A percentile compares a stretch with the other conserved stretches of the same genome.
These are phyloP conservation scores for Phytophthora idaei DNA, from an alignment of 352 stramenopile genomes.

Conservation along the genomic window DNA sequence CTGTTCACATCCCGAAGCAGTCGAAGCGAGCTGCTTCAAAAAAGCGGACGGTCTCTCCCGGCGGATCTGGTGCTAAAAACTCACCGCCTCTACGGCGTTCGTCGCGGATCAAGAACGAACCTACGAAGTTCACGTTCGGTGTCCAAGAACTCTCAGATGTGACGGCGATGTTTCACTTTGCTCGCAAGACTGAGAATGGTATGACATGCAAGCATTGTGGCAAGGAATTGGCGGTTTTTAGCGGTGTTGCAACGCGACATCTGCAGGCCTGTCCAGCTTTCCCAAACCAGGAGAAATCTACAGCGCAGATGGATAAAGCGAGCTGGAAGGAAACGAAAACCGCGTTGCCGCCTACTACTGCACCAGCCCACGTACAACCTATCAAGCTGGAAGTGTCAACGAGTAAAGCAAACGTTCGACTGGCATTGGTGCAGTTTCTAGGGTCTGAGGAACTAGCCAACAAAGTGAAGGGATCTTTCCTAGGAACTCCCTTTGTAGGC, in stretches of 20 bases:
- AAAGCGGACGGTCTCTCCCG: conserved; percentile 7
- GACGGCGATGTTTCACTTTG: conserved; percentile 22
- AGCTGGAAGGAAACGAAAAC: conserved; percentile 4
- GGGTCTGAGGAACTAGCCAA: conserved; percentile 30
- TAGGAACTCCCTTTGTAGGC: conserved; percentile 17
- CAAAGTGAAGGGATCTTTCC: conserved; percentile 36
- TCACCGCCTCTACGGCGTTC: conserved; percentile 21
- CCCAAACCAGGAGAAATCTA: not conserved
- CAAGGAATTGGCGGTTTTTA: conserved; percentile 15
- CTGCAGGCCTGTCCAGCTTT: conserved; percentile 12
- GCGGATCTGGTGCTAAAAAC: not conserved
- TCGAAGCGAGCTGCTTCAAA: conserved; percentile 13
- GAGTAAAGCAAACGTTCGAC: not conserved
- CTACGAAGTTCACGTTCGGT: conserved; percentile 9
- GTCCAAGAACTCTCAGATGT: not conserved
- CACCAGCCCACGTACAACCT: not conserved
- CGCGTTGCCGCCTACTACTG: not conserved
- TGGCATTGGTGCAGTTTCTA: conserved; percentile 33
- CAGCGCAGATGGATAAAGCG: not conserved
- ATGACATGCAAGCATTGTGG: conserved; percentile 33
- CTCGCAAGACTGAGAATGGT: not conserved
- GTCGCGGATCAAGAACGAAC: conserved; percentile 17
- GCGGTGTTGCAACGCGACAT: conserved; percentile 13
- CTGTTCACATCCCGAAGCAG: conserved; percentile 16
- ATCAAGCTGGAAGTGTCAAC: not conserved